Base-by-base conservation (phyloP, 768 basidiomycete genomes). In the Lactifluus piperatus region DNA sequence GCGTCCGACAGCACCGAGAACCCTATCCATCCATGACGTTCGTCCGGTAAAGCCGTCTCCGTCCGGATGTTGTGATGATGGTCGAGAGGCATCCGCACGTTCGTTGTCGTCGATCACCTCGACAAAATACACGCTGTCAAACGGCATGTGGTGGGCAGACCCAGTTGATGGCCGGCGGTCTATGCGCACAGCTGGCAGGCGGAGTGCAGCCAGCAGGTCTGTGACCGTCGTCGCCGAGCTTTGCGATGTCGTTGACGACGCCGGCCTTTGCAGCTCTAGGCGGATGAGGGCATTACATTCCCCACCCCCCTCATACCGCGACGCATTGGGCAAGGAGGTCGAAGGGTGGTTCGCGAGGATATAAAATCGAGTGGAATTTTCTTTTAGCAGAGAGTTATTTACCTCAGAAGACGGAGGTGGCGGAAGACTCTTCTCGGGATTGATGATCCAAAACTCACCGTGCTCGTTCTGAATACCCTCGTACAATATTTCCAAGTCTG, bases 301-400 rank as follows among this genome's bases (percentile, higher is more conserved):
- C n/a, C 56, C 43, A 36, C 4, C 49, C 7, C 59, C 62, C 4
- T 57, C 47, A 7, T 39, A 29, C 26, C 8, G 48, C 14, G n/a
- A n/a, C n/a, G 55, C 41, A 45, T 61, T 59, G 1, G 75, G 74
- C 27, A 73, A 60, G 10, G 63, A 61, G 10, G 62, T 58, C 4
- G 75, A 67, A 36, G 65, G 66, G 14, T 75, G 72, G 30, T 73
- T 69, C 4, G 78, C 73, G 57, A 88, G 63, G 47, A 88, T 71
- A 64, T 80, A 86, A 71, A 89, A 89, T 43, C 86, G 80, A 5
- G 88, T 89, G 52, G 74, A 80, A 64, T 89, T 88, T 20, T 70
- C 88, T 88, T 68, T 68, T 24, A 22, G 20, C 32, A 16, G 3
- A 16, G 5, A 29, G 39, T 10, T 22, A n/a, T n/a, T n/a, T n/a